Evolutionary conservation across 148 eudicot genomes (phyloP).

Genomic region (Limonium bicolor): DNA sequence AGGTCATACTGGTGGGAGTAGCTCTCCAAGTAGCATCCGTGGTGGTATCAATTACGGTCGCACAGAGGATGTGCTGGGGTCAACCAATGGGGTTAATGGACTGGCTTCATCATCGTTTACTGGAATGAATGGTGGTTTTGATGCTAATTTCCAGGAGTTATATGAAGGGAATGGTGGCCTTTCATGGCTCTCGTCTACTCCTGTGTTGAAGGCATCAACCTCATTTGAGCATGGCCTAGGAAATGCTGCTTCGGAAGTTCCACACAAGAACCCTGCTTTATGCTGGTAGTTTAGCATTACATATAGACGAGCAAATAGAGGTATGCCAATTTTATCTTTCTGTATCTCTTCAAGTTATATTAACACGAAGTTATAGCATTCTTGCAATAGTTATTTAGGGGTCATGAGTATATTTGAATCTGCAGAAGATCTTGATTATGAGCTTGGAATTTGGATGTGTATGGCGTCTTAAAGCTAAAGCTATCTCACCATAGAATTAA

Average conservation of each 20-base stretch:
- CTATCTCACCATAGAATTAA: too few species aligned
- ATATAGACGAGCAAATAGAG: constrained; percentile 60
- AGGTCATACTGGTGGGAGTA: constrained; percentile 30
- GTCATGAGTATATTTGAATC: too few species aligned
- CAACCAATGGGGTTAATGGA: constrained; percentile 16
- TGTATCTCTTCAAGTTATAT: not conserved
- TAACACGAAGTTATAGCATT: too few species aligned
- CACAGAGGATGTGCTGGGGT: constrained; percentile 24
- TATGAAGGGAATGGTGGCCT: constrained; percentile 40
- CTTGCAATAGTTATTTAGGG: too few species aligned
- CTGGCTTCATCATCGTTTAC: constrained; percentile 28
- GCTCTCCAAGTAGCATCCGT: constrained; percentile 20
- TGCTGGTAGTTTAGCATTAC: constrained; percentile 59
- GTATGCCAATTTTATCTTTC: constrained; percentile 15
- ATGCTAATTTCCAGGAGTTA: constrained; percentile 31
- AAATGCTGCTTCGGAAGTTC: constrained; percentile 44
- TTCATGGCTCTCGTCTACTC: constrained; percentile 49
- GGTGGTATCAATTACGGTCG: constrained; percentile 25
- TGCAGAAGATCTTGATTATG: too few species aligned
- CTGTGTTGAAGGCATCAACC: constrained; percentile 42
- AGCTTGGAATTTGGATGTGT: too few species aligned
- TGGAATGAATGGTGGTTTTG: constrained; percentile 27
- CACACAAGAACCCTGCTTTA: constrained; percentile 53
- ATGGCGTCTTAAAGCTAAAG: too few species aligned
- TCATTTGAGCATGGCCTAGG: constrained; percentile 54